Evolutionary conservation across 2,329 filamentous ascomycete species (phyloP).

Genomic region (Parastagonospora nodorum): DNA sequence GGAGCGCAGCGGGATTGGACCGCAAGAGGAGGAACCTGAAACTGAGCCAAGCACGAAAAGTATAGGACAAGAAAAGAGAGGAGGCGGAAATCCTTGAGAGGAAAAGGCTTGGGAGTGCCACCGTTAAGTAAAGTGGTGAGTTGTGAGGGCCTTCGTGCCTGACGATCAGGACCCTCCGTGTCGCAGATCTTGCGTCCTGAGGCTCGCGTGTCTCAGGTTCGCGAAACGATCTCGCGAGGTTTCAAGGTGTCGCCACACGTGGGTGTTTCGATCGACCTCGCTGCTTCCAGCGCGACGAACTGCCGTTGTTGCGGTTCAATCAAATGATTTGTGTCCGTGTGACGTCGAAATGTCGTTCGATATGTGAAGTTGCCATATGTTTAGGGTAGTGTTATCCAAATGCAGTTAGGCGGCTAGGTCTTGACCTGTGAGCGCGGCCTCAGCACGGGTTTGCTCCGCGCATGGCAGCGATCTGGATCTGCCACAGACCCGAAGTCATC

Average conservation of each 20-base stretch:
- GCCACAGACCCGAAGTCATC: not conserved
- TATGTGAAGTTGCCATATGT: not conserved
- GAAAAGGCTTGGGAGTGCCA: constrained; percentile 13
- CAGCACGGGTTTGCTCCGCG: not conserved
- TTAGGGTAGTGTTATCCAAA: not conserved
- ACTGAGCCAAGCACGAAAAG: constrained; percentile 9
- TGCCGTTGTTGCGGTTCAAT: not conserved
- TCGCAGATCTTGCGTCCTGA: constrained; percentile 10
- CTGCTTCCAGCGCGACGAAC: not conserved
- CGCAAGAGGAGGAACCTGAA: constrained; percentile 10
- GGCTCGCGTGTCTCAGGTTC: constrained; percentile 6
- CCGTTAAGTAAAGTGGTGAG: constrained; percentile 6
- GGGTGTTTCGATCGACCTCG: constrained; percentile 2
- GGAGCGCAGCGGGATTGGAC: constrained; percentile 8
- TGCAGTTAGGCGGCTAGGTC: not conserved
- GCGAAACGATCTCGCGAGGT: not conserved
- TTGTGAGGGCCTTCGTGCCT: constrained; percentile 8
- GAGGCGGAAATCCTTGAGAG: constrained; percentile 17
- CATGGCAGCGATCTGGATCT: not conserved
- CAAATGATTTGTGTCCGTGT: not conserved
- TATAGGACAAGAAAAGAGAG: constrained; percentile 1
- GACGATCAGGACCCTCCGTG: constrained; percentile 10
- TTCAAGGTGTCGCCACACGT: constrained; percentile 1
- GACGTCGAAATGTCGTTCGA: not conserved
- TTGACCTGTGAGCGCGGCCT: not conserved